phyloP scores from a whole-genome alignment of 768 basidiomycete genomes.

The Amanita polypyramis region DNA sequence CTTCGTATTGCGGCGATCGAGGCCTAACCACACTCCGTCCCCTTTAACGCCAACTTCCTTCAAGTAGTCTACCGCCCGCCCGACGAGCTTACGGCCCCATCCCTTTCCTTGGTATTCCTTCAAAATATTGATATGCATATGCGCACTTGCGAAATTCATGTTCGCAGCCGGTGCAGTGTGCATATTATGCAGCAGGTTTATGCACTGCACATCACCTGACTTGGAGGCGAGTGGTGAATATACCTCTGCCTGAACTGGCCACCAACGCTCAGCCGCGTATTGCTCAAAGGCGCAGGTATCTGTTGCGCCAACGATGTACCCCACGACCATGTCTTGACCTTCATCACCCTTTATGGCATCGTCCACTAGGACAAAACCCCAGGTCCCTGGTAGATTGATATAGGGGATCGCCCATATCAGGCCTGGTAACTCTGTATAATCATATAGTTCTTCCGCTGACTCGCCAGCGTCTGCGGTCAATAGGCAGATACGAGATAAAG shows the following conservation, averaged over 20 bases:
- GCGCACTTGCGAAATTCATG: constrained; percentile 58
- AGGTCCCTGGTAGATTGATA: constrained; percentile 53
- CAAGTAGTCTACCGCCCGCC: constrained; percentile 41
- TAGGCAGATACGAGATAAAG: constrained; percentile 64
- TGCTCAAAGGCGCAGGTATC: constrained; percentile 60
- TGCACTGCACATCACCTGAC: constrained; percentile 33
- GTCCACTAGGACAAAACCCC: constrained; percentile 58
- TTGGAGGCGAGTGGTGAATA: constrained; percentile 33
- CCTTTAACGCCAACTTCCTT: constrained; percentile 29
- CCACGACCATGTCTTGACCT: constrained; percentile 39
- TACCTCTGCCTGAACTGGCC: constrained; percentile 46
- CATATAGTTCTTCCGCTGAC: constrained; percentile 53
- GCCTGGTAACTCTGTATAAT: constrained; percentile 54
- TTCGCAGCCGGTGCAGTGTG: constrained; percentile 38
- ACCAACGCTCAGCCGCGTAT: constrained; percentile 49
- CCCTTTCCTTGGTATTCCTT: constrained; percentile 56
- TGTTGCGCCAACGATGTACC: constrained; percentile 58
- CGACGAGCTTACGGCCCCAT: constrained; percentile 60
- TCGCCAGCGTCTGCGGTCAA: constrained; percentile 63
- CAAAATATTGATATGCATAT: constrained; percentile 68
- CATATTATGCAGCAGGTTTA: constrained; percentile 31
- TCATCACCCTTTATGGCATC: constrained; percentile 26
- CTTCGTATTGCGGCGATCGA: constrained; percentile 51
- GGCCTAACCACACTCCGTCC: constrained; percentile 53
- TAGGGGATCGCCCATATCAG: constrained; percentile 72